Conservation (phyloP, 2,329 filamentous ascomycete species). For the Colletotrichum spaethianum region DNA sequence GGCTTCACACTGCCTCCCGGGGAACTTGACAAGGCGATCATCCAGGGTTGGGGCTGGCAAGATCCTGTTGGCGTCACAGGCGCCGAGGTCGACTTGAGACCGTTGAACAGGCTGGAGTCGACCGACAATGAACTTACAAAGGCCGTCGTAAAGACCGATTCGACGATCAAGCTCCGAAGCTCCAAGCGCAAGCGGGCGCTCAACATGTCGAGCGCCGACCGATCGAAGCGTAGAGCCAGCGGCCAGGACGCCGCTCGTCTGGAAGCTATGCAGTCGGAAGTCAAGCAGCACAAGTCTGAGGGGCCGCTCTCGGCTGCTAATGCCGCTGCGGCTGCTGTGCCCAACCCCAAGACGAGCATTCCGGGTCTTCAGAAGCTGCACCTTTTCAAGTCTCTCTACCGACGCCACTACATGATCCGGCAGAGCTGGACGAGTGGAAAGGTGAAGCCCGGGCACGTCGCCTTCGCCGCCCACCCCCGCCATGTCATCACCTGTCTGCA, state of each 20-base stretch:
- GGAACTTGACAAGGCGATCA: constrained; percentile 88
- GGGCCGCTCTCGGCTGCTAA: constrained; percentile 90
- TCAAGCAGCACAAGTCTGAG: constrained; percentile 74
- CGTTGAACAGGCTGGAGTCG: constrained; percentile 65
- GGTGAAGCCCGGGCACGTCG: constrained; percentile 89
- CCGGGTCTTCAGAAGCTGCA: constrained; percentile 86
- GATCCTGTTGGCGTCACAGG: constrained; percentile 82
- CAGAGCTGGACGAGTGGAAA: constrained; percentile 92
- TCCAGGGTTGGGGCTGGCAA: constrained; percentile 98
- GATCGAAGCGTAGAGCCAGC: constrained; percentile 68
- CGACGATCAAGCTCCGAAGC: constrained; percentile 60
- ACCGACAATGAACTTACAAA: constrained; percentile 67
- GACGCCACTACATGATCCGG: constrained; percentile 90
- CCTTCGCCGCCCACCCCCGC: constrained; percentile 94
- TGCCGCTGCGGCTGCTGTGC: constrained; percentile 85
- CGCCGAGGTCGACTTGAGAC: constrained; percentile 85
- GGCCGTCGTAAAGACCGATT: constrained; percentile 56
- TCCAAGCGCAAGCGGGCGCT: constrained; percentile 71
- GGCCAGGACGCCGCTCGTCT: constrained; percentile 62
- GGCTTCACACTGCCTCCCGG: constrained; percentile 84
- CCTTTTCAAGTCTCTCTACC: constrained; percentile 96
- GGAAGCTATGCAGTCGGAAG: constrained; percentile 56
- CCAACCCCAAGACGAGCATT: constrained; percentile 85
- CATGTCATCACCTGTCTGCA: constrained; percentile 98
- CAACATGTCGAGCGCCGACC: constrained; percentile 61